Conservation (phyloP, 1,284 basidiomycete species). For the Hypsizygus ulmarius region DNA sequence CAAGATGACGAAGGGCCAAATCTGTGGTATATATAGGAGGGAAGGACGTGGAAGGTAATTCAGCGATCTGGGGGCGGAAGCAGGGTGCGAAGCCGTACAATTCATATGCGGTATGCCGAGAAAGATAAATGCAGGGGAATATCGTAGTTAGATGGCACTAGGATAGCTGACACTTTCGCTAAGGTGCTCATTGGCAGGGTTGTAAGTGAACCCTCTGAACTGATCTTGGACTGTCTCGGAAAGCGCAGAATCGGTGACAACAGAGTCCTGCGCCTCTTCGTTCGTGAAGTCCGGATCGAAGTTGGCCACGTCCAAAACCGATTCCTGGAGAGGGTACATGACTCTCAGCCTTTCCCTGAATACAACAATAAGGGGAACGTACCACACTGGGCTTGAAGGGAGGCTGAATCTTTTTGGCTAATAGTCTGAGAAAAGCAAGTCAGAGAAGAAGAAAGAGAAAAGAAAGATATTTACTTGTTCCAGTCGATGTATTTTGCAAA, state of each 20-base stretch:
- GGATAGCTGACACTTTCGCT: constrained; percentile 73
- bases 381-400: constrained; percentile 98
- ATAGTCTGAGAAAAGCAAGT: constrained; percentile 46
- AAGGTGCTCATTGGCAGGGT: constrained; percentile 76
- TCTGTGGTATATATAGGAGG: background rate
- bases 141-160: constrained; percentile 33
- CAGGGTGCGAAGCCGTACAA: background rate
- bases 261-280: constrained; percentile 90
- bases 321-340: constrained; percentile 48
- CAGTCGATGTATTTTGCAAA: constrained; percentile 95
- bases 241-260: constrained; percentile 88
- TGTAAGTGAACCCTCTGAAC: constrained; percentile 87
- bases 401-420: constrained; percentile 96
- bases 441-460: background rate
- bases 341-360: background rate
- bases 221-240: constrained; percentile 95
- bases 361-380: constrained; percentile 30
- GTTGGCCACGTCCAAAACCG: constrained; percentile 82
- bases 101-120: background rate
- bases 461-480: constrained; percentile 49
- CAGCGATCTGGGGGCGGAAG: background rate
- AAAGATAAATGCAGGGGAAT: no score
- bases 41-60: no score
- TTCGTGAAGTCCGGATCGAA: constrained; percentile 95
- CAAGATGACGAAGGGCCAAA: no score